These are phyloP conservation scores for Ophiostoma perfectum DNA, from an alignment of 2,329 filamentous ascomycete species.

Conservation along the genomic window DNA sequence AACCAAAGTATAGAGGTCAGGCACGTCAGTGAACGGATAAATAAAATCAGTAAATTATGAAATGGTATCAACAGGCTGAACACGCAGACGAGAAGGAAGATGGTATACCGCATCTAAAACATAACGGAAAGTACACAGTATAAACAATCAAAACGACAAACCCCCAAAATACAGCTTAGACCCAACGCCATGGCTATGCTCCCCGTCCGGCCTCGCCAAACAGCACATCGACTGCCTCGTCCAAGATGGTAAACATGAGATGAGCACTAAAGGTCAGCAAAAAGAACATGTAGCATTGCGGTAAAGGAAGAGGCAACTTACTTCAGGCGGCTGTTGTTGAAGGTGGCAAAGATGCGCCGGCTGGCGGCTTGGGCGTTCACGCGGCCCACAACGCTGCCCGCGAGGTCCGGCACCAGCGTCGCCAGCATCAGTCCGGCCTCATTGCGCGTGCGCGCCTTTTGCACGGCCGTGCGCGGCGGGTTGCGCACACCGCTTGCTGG, in stretches of 20 bases:
- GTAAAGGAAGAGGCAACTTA: conserved; percentile 43
- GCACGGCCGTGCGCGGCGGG: conserved; percentile 56
- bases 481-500: conserved; percentile 27
- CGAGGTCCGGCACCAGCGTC: conserved; percentile 84
- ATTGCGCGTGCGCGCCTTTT: conserved; percentile 74
- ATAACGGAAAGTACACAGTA: neutral
- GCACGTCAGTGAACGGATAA: neutral
- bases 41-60: neutral
- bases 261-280: conserved; percentile 49
- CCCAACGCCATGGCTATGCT: neutral
- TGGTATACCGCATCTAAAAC: neutral
- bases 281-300: neutral
- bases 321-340: conserved; percentile 91
- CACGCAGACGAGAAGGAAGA: neutral
- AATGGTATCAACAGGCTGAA: conserved; percentile 10
- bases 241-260: conserved; percentile 63
- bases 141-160: neutral
- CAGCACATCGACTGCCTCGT: conserved; percentile 62
- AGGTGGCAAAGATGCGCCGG: conserved; percentile 77
- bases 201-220: conserved; percentile 45
- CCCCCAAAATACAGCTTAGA: neutral
- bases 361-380: conserved; percentile 88
- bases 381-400: conserved; percentile 86
- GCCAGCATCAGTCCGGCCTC: conserved; percentile 87
- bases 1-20: neutral